Conservation (phyloP, 352 stramenopile genomes). For the Phytophthora boehmeriae region DNA sequence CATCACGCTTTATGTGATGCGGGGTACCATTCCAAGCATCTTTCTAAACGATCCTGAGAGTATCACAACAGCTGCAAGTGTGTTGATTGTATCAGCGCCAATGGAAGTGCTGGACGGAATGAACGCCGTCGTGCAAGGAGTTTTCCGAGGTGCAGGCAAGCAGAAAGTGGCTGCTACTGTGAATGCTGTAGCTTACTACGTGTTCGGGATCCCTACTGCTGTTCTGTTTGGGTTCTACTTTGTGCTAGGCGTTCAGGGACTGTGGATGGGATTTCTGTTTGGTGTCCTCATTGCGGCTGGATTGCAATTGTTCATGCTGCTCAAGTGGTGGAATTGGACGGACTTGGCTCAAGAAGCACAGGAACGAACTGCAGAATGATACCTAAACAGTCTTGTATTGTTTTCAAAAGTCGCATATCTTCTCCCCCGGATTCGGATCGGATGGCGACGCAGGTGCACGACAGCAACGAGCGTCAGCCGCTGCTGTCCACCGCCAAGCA, state of each 20-base stretch:
- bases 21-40: constrained; percentile 38
- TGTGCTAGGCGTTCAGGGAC: constrained; percentile 44
- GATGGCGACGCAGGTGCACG: constrained; percentile 15
- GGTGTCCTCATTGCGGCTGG: constrained; percentile 34
- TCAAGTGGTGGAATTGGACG: constrained; percentile 38
- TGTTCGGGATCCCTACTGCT: constrained; percentile 61
- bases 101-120: constrained; percentile 53
- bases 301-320: constrained; percentile 28
- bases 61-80: constrained; percentile 34
- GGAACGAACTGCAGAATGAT: constrained; percentile 23
- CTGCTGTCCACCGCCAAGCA: constrained; percentile 19
- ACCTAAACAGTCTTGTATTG: constrained; percentile 1
- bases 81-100: constrained; percentile 45
- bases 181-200: constrained; percentile 76
- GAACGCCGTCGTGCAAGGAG: constrained; percentile 58
- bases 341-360: constrained; percentile 34
- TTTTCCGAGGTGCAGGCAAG: constrained; percentile 62
- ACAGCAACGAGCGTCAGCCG: constrained; percentile 12
- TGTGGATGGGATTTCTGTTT: constrained; percentile 61
- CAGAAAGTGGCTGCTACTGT: constrained; percentile 55
- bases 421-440: too few relatives aligned
- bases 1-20: constrained; percentile 40
- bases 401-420: too few relatives aligned
- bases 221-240: constrained; percentile 52
- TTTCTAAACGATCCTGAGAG: constrained; percentile 35